Conservation (phyloP, 2,329 filamentous ascomycete genomes). For the Fusarium xylarioides region DNA sequence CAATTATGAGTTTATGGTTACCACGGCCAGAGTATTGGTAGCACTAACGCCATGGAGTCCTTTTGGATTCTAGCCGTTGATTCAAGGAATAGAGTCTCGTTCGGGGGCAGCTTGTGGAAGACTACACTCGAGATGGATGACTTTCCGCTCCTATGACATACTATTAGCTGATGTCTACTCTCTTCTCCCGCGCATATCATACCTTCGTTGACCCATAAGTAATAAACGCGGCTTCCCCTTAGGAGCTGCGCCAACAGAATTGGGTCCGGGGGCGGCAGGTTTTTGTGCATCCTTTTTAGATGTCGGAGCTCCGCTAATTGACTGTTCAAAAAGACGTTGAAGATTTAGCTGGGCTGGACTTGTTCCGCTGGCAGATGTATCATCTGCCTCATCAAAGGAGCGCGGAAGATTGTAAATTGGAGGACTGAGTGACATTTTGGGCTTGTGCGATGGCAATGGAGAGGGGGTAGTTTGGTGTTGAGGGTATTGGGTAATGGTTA, state of each 20-base stretch:
- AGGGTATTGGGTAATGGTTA: background rate
- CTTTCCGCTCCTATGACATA: conserved; percentile 81
- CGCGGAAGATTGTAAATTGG: conserved; percentile 41
- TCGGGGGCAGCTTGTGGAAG: conserved; percentile 97
- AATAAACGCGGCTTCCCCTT: conserved; percentile 85
- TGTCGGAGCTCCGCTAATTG: conserved; percentile 59
- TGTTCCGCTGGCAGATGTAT: conserved; percentile 50
- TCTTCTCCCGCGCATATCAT: conserved; percentile 40
- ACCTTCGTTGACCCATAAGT: conserved; percentile 96
- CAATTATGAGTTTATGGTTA: background rate
- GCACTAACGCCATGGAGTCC: conserved; percentile 87
- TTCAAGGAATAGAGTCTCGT: conserved; percentile 94
- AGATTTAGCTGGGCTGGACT: conserved; percentile 72
- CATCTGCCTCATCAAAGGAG: conserved; percentile 38
- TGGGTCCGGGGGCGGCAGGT: conserved; percentile 51
- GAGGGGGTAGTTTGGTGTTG: conserved; percentile 14
- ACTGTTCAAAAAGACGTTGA: conserved; percentile 70
- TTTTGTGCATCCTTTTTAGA: conserved; percentile 60
- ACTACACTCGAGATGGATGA: conserved; percentile 98
- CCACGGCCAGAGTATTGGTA: background rate
- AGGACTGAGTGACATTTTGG: conserved; percentile 48
- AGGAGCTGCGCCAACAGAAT: conserved; percentile 54
- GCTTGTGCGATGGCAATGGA: background rate
- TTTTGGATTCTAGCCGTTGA: conserved; percentile 95
- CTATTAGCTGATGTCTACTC: background rate